A percentile compares a stretch with the other conserved stretches of the same genome.
phyloP scores from a whole-genome alignment of 1,284 basidiomycete species.

The Naganishia sp. region DNA sequence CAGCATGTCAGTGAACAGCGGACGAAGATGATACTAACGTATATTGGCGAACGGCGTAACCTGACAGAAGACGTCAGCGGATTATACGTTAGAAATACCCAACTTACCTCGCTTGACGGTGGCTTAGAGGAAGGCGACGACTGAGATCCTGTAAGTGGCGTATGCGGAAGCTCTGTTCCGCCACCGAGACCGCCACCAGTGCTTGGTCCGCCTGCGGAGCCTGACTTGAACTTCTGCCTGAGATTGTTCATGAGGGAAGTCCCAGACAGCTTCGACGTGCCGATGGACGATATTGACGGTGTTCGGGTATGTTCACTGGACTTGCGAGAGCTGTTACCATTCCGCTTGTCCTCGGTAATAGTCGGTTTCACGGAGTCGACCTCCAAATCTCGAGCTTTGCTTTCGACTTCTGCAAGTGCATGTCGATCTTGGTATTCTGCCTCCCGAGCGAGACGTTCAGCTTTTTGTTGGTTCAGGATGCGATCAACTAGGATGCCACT shows the following conservation, averaged over 20 bases:
- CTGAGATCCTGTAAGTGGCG: neutral
- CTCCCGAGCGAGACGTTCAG: conserved; percentile 66
- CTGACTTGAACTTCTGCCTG: conserved; percentile 22
- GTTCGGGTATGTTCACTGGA: conserved; percentile 5
- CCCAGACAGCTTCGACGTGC: conserved; percentile 14
- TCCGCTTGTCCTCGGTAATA: neutral
- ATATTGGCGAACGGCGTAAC: conserved; percentile 27
- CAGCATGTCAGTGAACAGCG: too few relatives aligned
- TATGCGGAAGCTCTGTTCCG: neutral
- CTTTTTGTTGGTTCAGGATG: conserved; percentile 80
- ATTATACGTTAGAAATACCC: neutral
- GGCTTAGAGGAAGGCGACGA: neutral
- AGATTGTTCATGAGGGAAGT: conserved; percentile 23
- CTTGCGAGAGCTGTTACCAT: neutral
- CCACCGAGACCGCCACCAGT: neutral
- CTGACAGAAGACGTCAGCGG: neutral
- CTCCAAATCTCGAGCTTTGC: neutral
- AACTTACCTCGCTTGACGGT: conserved; percentile 16
- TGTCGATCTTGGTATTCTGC: conserved; percentile 39
- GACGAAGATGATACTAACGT: conserved; percentile 3
- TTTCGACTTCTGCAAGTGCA: conserved; percentile 11
- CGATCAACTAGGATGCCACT: conserved; percentile 68
- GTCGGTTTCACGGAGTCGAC: neutral
- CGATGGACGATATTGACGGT: conserved; percentile 4
- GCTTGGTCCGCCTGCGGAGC: neutral